Percentiles rank a stretch among this genome's conserved stretches.
phyloP scores from a whole-genome alignment of 495 filamentous ascomycete species.

The Neurospora sp. region DNA sequence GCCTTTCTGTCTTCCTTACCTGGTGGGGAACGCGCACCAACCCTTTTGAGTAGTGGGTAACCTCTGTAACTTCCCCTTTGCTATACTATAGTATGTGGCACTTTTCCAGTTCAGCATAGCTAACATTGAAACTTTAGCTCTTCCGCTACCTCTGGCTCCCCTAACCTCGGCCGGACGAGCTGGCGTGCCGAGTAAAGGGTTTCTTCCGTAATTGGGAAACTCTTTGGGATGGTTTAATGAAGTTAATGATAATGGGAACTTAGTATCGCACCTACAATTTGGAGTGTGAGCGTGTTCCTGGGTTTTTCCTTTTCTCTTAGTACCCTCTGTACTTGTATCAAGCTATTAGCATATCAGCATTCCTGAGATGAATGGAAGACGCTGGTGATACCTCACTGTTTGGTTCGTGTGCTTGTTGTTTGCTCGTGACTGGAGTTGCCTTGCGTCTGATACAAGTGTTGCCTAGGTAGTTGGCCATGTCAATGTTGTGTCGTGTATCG shows the following conservation, averaged over 20 bases:
- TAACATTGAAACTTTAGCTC: too few species aligned
- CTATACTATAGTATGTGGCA: neutral
- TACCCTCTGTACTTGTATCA: conserved; percentile 1
- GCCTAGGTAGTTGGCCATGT: too few species aligned
- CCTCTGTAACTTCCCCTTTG: neutral
- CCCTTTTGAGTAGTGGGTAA: conserved; percentile 52
- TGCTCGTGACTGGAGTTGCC: neutral
- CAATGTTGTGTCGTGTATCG: too few species aligned
- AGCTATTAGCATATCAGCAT: neutral
- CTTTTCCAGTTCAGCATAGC: too few species aligned
- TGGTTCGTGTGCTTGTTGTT: neutral
- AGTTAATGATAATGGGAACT: neutral
- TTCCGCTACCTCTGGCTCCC: neutral
- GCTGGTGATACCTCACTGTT: neutral
- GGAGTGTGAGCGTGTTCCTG: conserved; percentile 1
- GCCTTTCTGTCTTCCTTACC: conserved; percentile 81
- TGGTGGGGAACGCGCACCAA: conserved; percentile 96
- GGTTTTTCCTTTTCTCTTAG: neutral
- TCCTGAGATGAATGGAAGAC: neutral
- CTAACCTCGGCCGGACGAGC: conserved; percentile 7
- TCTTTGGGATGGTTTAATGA: neutral
- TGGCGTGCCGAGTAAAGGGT: conserved; percentile 16
- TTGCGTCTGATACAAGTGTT: too few species aligned
- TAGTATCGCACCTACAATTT: conserved; percentile 1
- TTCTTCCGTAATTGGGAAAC: neutral